phyloP scores from a whole-genome alignment of 2,329 filamentous ascomycete genomes.

The Stagonosporopsis cucurbitacearum region DNA sequence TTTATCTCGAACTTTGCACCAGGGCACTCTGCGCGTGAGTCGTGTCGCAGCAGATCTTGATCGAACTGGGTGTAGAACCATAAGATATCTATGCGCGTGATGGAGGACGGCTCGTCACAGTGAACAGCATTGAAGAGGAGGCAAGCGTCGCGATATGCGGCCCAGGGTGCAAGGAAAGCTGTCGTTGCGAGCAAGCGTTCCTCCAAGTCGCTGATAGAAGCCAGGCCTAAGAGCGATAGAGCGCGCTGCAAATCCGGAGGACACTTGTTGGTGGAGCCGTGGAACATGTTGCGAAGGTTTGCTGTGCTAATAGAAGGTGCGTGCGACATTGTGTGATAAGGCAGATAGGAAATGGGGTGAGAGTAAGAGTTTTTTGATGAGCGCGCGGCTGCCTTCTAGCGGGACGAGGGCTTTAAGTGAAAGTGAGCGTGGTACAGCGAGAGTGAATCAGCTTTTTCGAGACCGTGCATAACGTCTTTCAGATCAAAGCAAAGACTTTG shows the following conservation, averaged over 20 bases:
- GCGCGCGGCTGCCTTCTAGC: neutral
- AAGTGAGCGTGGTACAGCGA: neutral
- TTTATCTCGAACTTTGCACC: constrained; percentile 30
- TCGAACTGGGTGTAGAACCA: constrained; percentile 45
- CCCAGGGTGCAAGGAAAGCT: constrained; percentile 43
- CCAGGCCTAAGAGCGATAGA: constrained; percentile 33
- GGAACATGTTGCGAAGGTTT: constrained; percentile 27
- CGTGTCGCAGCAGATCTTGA: constrained; percentile 35
- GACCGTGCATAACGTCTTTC: neutral
- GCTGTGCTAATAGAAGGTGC: neutral
- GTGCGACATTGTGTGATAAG: neutral
- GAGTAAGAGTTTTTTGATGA: neutral
- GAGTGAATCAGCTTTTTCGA: neutral
- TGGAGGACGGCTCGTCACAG: constrained; percentile 18
- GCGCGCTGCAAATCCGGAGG: constrained; percentile 29
- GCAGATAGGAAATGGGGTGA: neutral
- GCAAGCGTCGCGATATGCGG: constrained; percentile 38
- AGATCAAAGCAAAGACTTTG: no score
- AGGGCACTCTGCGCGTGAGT: constrained; percentile 30
- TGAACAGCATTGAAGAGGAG: constrained; percentile 27
- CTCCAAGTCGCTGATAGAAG: constrained; percentile 32
- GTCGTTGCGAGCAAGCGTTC: constrained; percentile 35
- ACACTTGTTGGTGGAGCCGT: constrained; percentile 23
- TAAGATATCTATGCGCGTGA: constrained; percentile 35
- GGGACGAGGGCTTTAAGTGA: neutral